Percentiles rank a stretch among this genome's conserved stretches.
phyloP scores from a whole-genome alignment of 164 flowering plant species.

The Stephania japonica region DNA sequence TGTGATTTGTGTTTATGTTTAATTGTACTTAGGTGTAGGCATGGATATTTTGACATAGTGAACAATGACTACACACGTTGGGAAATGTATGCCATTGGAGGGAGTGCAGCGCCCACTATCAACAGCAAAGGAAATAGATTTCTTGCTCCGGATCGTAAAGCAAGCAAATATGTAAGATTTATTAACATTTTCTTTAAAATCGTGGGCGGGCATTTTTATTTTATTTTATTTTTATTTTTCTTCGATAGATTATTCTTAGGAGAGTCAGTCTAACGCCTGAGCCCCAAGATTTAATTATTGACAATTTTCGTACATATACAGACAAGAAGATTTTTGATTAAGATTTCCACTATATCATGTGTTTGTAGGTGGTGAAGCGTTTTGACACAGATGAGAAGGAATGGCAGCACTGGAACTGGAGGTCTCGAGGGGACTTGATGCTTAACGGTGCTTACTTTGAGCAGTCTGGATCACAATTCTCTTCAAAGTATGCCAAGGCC shows the following conservation, averaged over 20 bases:
- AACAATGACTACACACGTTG: constrained; percentile 82
- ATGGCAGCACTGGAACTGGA: constrained; percentile 79
- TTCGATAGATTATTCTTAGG: too few species aligned
- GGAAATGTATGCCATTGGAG: constrained; percentile 88
- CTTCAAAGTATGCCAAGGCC: constrained; percentile 62
- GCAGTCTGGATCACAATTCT: constrained; percentile 50
- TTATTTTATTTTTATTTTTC: too few species aligned
- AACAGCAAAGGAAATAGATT: constrained; percentile 82
- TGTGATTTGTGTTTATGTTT: too few species aligned
- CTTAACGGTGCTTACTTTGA: constrained; percentile 75
- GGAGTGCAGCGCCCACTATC: constrained; percentile 72
- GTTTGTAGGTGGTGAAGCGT: constrained; percentile 54
- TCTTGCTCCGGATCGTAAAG: constrained; percentile 48
- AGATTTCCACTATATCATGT: too few species aligned
- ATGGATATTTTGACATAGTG: constrained; percentile 78
- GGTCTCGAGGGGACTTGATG: constrained; percentile 65
- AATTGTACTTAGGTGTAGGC: constrained; percentile 60
- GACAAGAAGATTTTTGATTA: too few species aligned
- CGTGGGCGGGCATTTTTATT: too few species aligned
- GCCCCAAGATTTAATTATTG: too few species aligned
- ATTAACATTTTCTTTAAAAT: too few species aligned
- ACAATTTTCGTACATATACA: too few species aligned
- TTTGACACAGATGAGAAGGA: constrained; percentile 42
- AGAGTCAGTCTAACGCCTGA: too few species aligned
- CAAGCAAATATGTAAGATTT: constrained; percentile 46